Percentiles rank a stretch among this genome's conserved stretches.
Conservation (phyloP, 2,329 filamentous ascomycete species). For the Alternaria sp. region DNA sequence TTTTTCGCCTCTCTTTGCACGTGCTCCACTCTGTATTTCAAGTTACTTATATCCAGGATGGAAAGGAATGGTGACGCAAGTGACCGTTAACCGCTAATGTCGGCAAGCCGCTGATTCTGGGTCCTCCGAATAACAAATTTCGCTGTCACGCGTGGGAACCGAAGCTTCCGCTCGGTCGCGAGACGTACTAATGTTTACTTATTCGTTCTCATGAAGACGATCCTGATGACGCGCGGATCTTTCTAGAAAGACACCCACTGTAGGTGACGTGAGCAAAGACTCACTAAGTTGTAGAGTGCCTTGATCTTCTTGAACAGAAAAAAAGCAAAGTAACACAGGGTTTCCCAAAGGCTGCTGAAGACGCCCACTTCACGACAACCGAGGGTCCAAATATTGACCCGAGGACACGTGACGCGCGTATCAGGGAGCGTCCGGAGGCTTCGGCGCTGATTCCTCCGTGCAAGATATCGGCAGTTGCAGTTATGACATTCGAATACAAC, state of each 20-base stretch:
- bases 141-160: not conserved
- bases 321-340: not conserved
- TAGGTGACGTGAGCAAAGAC: not conserved
- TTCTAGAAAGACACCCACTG: not conserved
- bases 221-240: not conserved
- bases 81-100: too few relatives aligned
- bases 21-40: too few relatives aligned
- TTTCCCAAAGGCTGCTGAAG: not conserved
- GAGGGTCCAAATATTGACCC: not conserved
- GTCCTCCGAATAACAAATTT: not conserved
- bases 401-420: constrained; percentile 11
- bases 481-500: constrained; percentile 24
- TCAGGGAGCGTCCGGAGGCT: not conserved
- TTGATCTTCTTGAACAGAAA: not conserved
- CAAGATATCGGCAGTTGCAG: constrained; percentile 28
- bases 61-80: too few relatives aligned
- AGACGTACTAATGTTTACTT: not conserved
- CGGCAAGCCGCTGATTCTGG: too few relatives aligned
- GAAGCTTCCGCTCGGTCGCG: not conserved
- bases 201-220: not conserved
- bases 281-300: not conserved
- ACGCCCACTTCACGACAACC: not conserved
- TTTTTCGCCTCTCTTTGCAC: too few relatives aligned
- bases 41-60: too few relatives aligned
- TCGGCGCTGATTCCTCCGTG: constrained; percentile 1